Conservation (phyloP, 1,139 yeast genomes). For the Candida smagusa region DNA sequence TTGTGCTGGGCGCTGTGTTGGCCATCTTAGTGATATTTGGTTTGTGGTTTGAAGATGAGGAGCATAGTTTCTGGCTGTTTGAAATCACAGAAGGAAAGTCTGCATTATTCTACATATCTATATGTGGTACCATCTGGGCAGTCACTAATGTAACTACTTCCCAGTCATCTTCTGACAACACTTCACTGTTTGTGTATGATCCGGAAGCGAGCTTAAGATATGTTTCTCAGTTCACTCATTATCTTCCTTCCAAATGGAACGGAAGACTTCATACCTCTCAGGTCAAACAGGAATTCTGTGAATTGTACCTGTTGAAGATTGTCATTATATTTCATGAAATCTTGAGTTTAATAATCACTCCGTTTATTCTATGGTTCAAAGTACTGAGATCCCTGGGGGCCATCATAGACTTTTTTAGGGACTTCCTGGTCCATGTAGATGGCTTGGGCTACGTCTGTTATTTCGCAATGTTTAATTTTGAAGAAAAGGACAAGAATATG, state of each 20-base stretch:
- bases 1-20: constrained; percentile 83
- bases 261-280: constrained; percentile 77
- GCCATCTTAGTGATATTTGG: constrained; percentile 84
- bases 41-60: constrained; percentile 79
- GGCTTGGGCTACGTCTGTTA: constrained; percentile 94
- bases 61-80: constrained; percentile 73
- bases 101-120: constrained; percentile 79
- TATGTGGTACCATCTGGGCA: constrained; percentile 83
- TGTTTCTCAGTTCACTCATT: constrained; percentile 86
- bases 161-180: constrained; percentile 16
- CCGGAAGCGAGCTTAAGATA: constrained; percentile 81
- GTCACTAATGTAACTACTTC: constrained; percentile 41
- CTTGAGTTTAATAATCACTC: constrained; percentile 77
- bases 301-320: constrained; percentile 69
- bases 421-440: constrained; percentile 84
- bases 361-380: constrained; percentile 82
- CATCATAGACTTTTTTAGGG: constrained; percentile 86
- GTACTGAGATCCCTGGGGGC: constrained; percentile 69
- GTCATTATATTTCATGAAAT: constrained; percentile 74
- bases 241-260: constrained; percentile 83
- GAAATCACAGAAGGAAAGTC: constrained; percentile 82
- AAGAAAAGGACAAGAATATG: constrained; percentile 55
- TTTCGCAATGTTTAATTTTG: constrained; percentile 86
- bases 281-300: constrained; percentile 80
- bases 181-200: constrained; percentile 57